Percentiles rank a stretch among this genome's conserved stretches.
These are phyloP conservation scores for Spergularia bocconei DNA, from an alignment of 148 eudicot species.

Conservation along the genomic window DNA sequence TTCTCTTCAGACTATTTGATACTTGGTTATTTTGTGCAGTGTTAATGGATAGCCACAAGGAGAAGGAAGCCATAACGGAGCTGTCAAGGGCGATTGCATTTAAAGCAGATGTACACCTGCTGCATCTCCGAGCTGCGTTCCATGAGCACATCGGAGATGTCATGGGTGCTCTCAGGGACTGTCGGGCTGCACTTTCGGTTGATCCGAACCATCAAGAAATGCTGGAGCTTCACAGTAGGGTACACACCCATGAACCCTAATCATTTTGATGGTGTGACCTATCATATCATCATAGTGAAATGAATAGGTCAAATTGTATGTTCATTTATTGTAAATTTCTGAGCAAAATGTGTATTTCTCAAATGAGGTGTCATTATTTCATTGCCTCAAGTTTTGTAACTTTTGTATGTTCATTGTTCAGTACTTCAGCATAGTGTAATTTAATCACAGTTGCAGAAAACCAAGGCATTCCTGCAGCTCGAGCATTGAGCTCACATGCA, in stretches of 20 bases:
- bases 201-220: slow-evolving; percentile 92
- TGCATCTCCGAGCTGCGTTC: slow-evolving; percentile 89
- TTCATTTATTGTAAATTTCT: slow-evolving; percentile 30
- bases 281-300: background rate
- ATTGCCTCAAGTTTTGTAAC: slow-evolving; percentile 33
- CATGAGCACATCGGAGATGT: slow-evolving; percentile 87
- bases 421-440: slow-evolving; percentile 22
- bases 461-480: background rate
- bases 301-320: slow-evolving; percentile 21
- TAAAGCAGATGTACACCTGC: slow-evolving; percentile 92
- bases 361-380: slow-evolving; percentile 26
- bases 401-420: slow-evolving; percentile 19
- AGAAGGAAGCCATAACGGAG: slow-evolving; percentile 84
- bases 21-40: slow-evolving; percentile 39
- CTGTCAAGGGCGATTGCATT: slow-evolving; percentile 82
- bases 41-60: slow-evolving; percentile 92
- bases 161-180: slow-evolving; percentile 70
- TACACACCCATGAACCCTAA: slow-evolving; percentile 77
- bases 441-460: slow-evolving; percentile 20
- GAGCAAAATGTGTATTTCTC: slow-evolving; percentile 21
- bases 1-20: background rate
- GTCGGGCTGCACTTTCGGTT: slow-evolving; percentile 92
- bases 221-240: slow-evolving; percentile 82
- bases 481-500: background rate
- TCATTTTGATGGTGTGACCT: background rate